These are phyloP conservation scores for Leccinum pellstonianum DNA, from an alignment of 768 basidiomycete genomes.

Conservation along the genomic window DNA sequence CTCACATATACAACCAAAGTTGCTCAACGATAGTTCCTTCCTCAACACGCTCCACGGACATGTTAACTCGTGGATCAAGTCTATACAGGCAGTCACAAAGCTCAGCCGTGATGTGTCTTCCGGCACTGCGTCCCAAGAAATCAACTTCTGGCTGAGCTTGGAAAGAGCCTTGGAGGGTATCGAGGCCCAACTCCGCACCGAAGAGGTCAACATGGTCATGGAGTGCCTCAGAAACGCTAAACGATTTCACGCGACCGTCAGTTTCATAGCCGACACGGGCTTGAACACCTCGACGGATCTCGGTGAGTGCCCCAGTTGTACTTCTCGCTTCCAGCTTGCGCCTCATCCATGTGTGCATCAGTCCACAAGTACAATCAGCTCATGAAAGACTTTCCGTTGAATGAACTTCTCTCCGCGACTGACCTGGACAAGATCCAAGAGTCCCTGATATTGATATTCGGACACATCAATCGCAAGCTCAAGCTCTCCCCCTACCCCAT, in stretches of 20 bases:
- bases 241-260: slow-evolving; percentile 94
- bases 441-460: slow-evolving; percentile 81
- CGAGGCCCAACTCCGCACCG: slow-evolving; percentile 86
- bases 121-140: slow-evolving; percentile 96
- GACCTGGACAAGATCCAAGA: slow-evolving; percentile 96
- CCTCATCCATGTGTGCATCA: slow-evolving; percentile 28
- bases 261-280: slow-evolving; percentile 97
- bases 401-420: slow-evolving; percentile 94
- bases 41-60: slow-evolving; percentile 91
- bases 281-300: slow-evolving; percentile 90
- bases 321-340: neutral
- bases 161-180: slow-evolving; percentile 93
- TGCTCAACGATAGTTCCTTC: slow-evolving; percentile 85
- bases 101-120: slow-evolving; percentile 90
- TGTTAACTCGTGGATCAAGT: slow-evolving; percentile 98
- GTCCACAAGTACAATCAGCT: slow-evolving; percentile 98
- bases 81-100: slow-evolving; percentile 95
- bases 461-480: slow-evolving; percentile 93
- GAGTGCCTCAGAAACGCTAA: slow-evolving; percentile 95
- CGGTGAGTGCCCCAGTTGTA: slow-evolving; percentile 44
- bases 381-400: slow-evolving; percentile 99
- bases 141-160: slow-evolving; percentile 98
- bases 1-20: slow-evolving; percentile 67
- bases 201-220: slow-evolving; percentile 91
- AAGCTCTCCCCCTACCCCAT: slow-evolving; percentile 96